Evolutionary conservation across 2,329 filamentous ascomycete genomes (phyloP).

Genomic region (Geosmithia morbida): DNA sequence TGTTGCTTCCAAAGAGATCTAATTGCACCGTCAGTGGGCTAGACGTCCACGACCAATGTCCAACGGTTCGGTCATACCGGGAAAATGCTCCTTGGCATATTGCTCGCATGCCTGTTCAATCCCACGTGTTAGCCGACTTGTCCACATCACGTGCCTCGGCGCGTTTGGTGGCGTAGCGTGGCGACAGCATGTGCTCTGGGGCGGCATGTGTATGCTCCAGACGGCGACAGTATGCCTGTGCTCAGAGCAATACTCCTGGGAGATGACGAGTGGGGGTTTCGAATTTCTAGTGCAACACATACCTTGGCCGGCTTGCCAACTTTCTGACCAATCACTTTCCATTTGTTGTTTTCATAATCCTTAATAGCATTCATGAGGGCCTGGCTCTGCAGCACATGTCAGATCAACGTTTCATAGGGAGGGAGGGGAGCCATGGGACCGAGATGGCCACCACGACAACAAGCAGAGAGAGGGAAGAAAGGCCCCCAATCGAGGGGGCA

Average conservation of each 20-base stretch:
- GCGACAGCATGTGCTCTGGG: too few species aligned
- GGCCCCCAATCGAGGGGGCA: not conserved
- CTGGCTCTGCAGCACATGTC: constrained; percentile 39
- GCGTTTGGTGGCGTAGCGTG: too few species aligned
- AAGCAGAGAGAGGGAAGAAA: not conserved
- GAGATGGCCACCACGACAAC: not conserved
- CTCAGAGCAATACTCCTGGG: too few species aligned
- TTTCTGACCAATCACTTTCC: constrained; percentile 94
- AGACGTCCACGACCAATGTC: not conserved
- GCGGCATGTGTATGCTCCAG: too few species aligned
- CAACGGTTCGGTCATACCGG: constrained; percentile 1
- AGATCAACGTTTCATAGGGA: not conserved
- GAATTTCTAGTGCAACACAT: constrained; percentile 2
- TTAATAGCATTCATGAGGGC: constrained; percentile 87
- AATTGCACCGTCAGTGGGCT: not conserved
- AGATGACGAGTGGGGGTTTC: too few species aligned
- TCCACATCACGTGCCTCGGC: too few species aligned
- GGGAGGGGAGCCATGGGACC: not conserved
- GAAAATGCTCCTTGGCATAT: constrained; percentile 6
- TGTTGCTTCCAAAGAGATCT: constrained; percentile 1
- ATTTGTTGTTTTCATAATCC: constrained; percentile 97
- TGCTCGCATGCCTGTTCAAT: constrained; percentile 40
- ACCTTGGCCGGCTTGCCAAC: constrained; percentile 93
- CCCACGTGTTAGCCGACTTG: constrained; percentile 1
- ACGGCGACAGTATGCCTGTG: too few species aligned